A percentile compares a stretch with the other conserved stretches of the same genome.
phyloP scores from a whole-genome alignment of 352 stramenopile genomes.

The Pythium monospermum region DNA sequence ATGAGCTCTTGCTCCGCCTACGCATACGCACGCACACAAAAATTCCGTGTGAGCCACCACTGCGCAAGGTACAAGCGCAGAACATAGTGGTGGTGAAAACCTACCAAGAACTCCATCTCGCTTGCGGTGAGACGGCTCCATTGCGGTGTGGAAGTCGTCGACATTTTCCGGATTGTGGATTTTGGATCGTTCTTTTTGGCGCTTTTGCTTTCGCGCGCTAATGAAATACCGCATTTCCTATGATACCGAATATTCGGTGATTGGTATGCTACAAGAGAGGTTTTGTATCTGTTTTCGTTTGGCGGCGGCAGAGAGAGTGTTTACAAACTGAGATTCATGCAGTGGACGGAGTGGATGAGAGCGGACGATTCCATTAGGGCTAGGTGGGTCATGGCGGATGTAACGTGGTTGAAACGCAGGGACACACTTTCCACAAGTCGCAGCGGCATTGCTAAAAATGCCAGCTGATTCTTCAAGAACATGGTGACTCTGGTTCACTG shows the following conservation, averaged over 20 bases:
- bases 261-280: not conserved
- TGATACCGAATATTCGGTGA: not conserved
- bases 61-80: too few relatives aligned
- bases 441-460: too few relatives aligned
- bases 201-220: too few relatives aligned
- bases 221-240: not conserved
- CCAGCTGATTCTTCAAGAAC: too few relatives aligned
- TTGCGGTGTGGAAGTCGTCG: constrained; percentile 18
- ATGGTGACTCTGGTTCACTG: too few relatives aligned
- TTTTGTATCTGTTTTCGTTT: not conserved
- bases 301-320: not conserved
- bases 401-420: too few relatives aligned
- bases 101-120: constrained; percentile 79
- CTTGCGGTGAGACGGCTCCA: constrained; percentile 37
- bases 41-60: not conserved
- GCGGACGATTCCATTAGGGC: too few relatives aligned
- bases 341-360: too few relatives aligned
- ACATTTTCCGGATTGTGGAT: constrained; percentile 3
- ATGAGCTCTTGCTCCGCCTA: constrained; percentile 87
- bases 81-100: constrained; percentile 13
- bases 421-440: too few relatives aligned
- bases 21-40: not conserved
- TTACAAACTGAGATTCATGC: too few relatives aligned
- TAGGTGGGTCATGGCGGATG: too few relatives aligned
- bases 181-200: not conserved